phyloP scores from a whole-genome alignment of 129 eudicot genomes.

The Pulicaria dysenterica region DNA sequence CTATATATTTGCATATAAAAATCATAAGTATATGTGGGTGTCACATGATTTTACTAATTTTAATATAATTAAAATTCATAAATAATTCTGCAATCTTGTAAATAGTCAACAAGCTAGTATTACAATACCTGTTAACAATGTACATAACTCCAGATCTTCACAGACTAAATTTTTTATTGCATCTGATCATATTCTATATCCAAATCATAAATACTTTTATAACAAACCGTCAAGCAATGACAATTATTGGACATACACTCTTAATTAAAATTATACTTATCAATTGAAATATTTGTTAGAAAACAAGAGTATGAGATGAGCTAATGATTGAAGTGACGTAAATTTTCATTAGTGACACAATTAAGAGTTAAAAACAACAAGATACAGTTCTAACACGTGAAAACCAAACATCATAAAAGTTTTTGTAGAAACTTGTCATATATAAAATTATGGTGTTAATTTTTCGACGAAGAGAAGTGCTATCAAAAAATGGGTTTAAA shows the following conservation, averaged over 20 bases:
- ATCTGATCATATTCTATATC: not conserved
- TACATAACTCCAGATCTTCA: slow-evolving; percentile 13
- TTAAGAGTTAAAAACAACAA: too few relatives aligned
- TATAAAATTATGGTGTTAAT: not conserved
- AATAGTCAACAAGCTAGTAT: slow-evolving; percentile 38
- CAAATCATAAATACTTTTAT: not conserved
- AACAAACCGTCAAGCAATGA: not conserved
- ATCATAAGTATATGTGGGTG: slow-evolving; percentile 33
- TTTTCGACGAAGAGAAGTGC: not conserved
- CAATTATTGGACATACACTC: not conserved
- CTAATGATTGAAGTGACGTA: too few relatives aligned
- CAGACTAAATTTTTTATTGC: not conserved
- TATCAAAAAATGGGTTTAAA: too few relatives aligned
- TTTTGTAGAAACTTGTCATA: not conserved
- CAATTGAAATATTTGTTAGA: too few relatives aligned
- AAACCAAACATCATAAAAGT: not conserved
- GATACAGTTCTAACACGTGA: too few relatives aligned
- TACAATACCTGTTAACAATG: slow-evolving; percentile 32
- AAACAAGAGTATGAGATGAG: too few relatives aligned
- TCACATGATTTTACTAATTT: slow-evolving; percentile 36
- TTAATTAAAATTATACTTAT: too few relatives aligned
- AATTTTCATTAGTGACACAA: too few relatives aligned
- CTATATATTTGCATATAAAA: slow-evolving; percentile 12
- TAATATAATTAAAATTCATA: slow-evolving; percentile 20
- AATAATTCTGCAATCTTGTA: slow-evolving; percentile 33